phyloP scores from a whole-genome alignment of 257 asterid species.

The Jacaranda mimosifolia region DNA sequence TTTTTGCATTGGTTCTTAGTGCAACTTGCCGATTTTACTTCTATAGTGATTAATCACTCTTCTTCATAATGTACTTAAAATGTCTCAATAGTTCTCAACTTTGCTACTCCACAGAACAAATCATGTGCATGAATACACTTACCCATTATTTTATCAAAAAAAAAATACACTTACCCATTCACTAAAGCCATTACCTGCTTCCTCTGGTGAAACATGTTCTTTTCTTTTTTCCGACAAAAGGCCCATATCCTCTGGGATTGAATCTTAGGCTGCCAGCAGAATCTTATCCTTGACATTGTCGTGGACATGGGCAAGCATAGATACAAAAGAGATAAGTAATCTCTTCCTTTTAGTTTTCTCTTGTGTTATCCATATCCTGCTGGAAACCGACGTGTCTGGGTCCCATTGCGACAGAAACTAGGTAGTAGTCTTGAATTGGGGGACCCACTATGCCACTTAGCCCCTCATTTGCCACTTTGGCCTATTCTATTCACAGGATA shows the following conservation, averaged over 20 bases:
- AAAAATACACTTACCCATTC: constrained; percentile 30
- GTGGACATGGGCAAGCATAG: constrained; percentile 72
- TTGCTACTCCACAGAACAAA: not conserved
- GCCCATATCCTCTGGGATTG: constrained; percentile 42
- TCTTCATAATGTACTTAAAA: not conserved
- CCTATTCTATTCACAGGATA: constrained; percentile 25
- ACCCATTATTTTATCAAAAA: too few species aligned
- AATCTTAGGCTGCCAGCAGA: not conserved
- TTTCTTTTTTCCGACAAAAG: constrained; percentile 34
- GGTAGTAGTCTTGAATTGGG: constrained; percentile 39
- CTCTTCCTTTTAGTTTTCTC: constrained; percentile 37
- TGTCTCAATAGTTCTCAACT: not conserved
- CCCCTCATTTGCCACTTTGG: constrained; percentile 23
- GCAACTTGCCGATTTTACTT: too few species aligned
- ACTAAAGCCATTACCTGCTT: constrained; percentile 45
- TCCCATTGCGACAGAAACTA: constrained; percentile 38
- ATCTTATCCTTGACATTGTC: constrained; percentile 41
- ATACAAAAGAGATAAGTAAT: constrained; percentile 44
- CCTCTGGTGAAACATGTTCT: constrained; percentile 58
- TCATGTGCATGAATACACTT: constrained; percentile 1
- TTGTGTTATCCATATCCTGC: constrained; percentile 47
- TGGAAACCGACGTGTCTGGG: constrained; percentile 36
- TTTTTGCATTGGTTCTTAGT: too few species aligned
- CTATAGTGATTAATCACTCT: too few species aligned
- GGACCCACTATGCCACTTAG: constrained; percentile 38